These are phyloP conservation scores for Hypoxylon sp. DNA, from an alignment of 2,329 filamentous ascomycete genomes.

Conservation along the genomic window DNA sequence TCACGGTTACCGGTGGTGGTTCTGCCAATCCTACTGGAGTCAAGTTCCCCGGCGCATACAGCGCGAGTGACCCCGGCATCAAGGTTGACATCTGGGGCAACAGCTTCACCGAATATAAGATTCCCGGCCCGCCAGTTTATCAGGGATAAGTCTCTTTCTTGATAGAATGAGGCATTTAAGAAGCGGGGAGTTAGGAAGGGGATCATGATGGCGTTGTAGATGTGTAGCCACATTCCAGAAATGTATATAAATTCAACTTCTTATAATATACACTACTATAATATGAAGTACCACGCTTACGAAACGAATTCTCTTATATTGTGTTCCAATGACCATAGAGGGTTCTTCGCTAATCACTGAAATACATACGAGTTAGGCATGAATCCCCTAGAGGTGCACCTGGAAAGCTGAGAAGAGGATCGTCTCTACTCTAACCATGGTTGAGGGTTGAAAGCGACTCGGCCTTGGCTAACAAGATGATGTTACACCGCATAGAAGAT, in stretches of 20 bases:
- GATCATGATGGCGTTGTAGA: not conserved
- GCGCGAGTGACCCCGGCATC: slow-evolving; percentile 63
- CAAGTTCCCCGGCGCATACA: slow-evolving; percentile 66
- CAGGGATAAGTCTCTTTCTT: slow-evolving; percentile 27
- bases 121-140: slow-evolving; percentile 58
- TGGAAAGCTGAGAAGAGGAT: no score
- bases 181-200: not conserved
- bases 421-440: no score
- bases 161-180: not conserved
- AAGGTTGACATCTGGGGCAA: slow-evolving; percentile 62
- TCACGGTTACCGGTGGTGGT: slow-evolving; percentile 63
- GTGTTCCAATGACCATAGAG: not conserved
- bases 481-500: not conserved
- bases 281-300: not conserved
- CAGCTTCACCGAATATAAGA: slow-evolving; percentile 55
- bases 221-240: not conserved
- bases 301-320: not conserved
- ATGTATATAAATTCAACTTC: not conserved
- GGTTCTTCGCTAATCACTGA: not conserved
- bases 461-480: not conserved
- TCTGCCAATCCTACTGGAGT: slow-evolving; percentile 60
- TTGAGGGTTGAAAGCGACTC: not conserved
- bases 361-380: no score
- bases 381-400: no score
- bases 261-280: not conserved